phyloP scores from a whole-genome alignment of 768 basidiomycete genomes.

The Mycena olivaceomarginata region DNA sequence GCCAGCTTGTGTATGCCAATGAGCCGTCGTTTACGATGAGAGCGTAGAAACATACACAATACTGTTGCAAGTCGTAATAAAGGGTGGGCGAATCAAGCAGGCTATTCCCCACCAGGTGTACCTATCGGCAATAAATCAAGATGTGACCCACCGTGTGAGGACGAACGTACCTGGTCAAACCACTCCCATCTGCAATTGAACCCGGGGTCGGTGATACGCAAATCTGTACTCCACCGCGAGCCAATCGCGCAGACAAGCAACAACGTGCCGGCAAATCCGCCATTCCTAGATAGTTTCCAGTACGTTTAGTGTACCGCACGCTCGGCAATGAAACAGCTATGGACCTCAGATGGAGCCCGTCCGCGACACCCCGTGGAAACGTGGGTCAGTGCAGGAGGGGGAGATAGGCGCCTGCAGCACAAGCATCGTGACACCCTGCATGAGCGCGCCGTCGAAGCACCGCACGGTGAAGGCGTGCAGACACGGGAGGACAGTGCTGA shows the following conservation, averaged over 20 bases:
- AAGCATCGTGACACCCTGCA: constrained; percentile 48
- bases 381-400: constrained; percentile 86
- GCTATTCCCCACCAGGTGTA: constrained; percentile 77
- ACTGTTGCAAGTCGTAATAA: constrained; percentile 22
- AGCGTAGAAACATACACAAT: neutral
- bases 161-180: constrained; percentile 72
- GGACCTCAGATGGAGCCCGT: constrained; percentile 67
- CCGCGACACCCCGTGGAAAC: constrained; percentile 71
- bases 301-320: neutral
- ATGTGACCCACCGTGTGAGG: neutral
- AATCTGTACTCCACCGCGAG: constrained; percentile 75
- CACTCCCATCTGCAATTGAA: constrained; percentile 78
- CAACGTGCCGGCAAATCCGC: constrained; percentile 74
- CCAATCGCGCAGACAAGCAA: constrained; percentile 85
- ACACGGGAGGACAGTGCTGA: too few species aligned
- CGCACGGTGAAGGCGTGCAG: constrained; percentile 1
- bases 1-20: neutral
- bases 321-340: neutral
- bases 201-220: constrained; percentile 36
- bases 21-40: neutral
- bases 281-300: constrained; percentile 49
- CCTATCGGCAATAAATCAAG: constrained; percentile 42
- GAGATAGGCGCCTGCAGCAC: constrained; percentile 59
- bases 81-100: neutral
- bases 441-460: constrained; percentile 51